These are phyloP conservation scores for Globisporangium iwayamae DNA, from an alignment of 352 stramenopile genomes.

Conservation along the genomic window DNA sequence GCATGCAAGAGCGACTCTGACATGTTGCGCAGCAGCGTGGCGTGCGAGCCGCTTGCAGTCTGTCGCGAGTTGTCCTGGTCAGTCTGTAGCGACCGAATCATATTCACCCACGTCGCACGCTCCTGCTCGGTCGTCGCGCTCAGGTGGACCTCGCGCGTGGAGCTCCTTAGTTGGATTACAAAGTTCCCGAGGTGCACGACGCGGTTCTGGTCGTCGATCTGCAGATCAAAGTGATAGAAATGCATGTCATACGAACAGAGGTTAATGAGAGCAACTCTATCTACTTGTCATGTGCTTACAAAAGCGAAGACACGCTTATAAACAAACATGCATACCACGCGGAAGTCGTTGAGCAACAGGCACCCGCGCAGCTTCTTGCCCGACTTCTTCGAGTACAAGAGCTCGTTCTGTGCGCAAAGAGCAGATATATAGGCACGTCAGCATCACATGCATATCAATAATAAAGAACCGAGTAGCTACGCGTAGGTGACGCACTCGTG, in stretches of 20 bases:
- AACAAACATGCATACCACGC: conserved; percentile 48
- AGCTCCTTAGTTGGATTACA: conserved; percentile 68
- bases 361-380: conserved; percentile 66
- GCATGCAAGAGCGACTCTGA: conserved; percentile 38
- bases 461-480: background rate
- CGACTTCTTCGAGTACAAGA: conserved; percentile 81
- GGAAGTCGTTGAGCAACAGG: conserved; percentile 41
- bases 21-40: conserved; percentile 31
- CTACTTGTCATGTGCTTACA: background rate
- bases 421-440: background rate
- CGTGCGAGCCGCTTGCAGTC: conserved; percentile 20
- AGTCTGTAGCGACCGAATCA: conserved; percentile 45
- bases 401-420: conserved; percentile 36
- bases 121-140: conserved; percentile 79
- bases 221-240: background rate
- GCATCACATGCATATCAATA: background rate
- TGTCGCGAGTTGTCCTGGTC: conserved; percentile 10
- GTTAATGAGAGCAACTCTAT: background rate
- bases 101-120: conserved; percentile 51
- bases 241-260: too few species aligned
- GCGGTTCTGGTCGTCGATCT: conserved; percentile 82
- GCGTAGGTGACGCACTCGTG: conserved; percentile 34
- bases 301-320: background rate
- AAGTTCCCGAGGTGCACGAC: conserved; percentile 73
- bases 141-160: conserved; percentile 49